Evolutionary conservation across 768 basidiomycete species (phyloP).

Genomic region (Amyloporia xantha): DNA sequence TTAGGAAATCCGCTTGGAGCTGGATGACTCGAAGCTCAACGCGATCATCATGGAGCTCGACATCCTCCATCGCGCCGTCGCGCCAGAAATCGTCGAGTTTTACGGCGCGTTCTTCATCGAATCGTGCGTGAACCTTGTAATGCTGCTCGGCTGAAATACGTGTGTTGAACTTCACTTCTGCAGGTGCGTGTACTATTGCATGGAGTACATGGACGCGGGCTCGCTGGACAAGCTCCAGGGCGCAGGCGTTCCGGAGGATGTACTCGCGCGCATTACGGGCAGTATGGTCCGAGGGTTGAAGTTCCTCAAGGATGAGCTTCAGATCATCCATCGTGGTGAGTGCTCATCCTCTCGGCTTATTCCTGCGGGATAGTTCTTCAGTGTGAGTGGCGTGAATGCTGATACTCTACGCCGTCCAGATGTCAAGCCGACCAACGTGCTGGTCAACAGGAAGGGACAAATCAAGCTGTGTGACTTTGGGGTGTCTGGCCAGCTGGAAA

Average conservation of each 20-base stretch:
- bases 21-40: constrained; percentile 89
- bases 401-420: constrained; percentile 35
- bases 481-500: constrained; percentile 96
- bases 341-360: too few species aligned
- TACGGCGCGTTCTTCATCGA: constrained; percentile 99
- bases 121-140: constrained; percentile 40
- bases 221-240: constrained; percentile 76
- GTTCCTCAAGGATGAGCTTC: constrained; percentile 91
- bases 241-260: constrained; percentile 57
- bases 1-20: constrained; percentile 95
- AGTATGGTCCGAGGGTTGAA: constrained; percentile 85
- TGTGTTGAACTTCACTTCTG: too few species aligned
- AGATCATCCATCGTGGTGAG: constrained; percentile 72
- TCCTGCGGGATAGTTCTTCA: not conserved
- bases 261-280: constrained; percentile 74
- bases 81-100: constrained; percentile 93
- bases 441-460: constrained; percentile 82
- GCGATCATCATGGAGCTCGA: constrained; percentile 99
- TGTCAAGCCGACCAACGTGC: constrained; percentile 91
- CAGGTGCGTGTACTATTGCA: constrained; percentile 90
- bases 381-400: not conserved
- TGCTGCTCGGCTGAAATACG: not conserved
- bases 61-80: constrained; percentile 88
- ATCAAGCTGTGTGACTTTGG: constrained; percentile 98
- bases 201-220: constrained; percentile 99